Evolutionary conservation across 2,329 filamentous ascomycete genomes (phyloP).

Genomic region (Cadophora sp.): DNA sequence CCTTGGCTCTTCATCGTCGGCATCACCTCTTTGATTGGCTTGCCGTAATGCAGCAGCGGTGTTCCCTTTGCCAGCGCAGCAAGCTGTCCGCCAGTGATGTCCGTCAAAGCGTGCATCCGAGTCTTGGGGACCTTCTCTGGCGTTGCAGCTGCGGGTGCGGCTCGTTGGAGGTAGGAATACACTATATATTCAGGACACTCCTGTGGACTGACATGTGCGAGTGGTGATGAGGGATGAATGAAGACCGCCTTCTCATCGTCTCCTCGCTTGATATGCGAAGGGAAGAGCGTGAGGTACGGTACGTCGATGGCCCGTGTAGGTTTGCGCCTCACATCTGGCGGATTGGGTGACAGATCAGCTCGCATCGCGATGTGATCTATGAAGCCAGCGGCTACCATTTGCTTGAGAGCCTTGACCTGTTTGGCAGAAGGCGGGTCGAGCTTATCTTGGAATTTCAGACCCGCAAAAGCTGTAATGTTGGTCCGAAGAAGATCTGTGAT

Average conservation of each 20-base stretch:
- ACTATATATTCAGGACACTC: slow-evolving; percentile 88
- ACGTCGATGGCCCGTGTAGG: slow-evolving; percentile 90
- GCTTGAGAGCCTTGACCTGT: slow-evolving; percentile 81
- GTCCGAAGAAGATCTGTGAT: slow-evolving; percentile 80
- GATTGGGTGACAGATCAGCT: slow-evolving; percentile 80
- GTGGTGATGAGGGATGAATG: slow-evolving; percentile 83
- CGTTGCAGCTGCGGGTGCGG: slow-evolving; percentile 55
- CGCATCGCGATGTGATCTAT: slow-evolving; percentile 94
- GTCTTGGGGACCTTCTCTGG: slow-evolving; percentile 70
- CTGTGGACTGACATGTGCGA: slow-evolving; percentile 71
- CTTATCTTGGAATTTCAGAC: slow-evolving; percentile 60
- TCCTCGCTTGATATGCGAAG: slow-evolving; percentile 59
- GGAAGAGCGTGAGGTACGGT: slow-evolving; percentile 85
- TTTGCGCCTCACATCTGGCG: slow-evolving; percentile 70
- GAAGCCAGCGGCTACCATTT: slow-evolving; percentile 91
- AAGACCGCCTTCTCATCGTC: slow-evolving; percentile 73
- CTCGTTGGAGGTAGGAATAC: slow-evolving; percentile 84
- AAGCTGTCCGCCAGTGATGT: slow-evolving; percentile 77
- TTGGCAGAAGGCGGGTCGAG: slow-evolving; percentile 66
- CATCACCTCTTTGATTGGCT: slow-evolving; percentile 85
- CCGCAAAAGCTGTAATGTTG: slow-evolving; percentile 72
- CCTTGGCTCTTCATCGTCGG: slow-evolving; percentile 53
- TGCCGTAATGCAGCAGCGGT: slow-evolving; percentile 82
- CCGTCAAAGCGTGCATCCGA: slow-evolving; percentile 86
- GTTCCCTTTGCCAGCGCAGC: slow-evolving; percentile 83